Evolutionary conservation across 2,329 filamentous ascomycete species (phyloP), one percentile per base, ranked within the genome.

Genomic region (Sordariomycetes sp.): DNA sequence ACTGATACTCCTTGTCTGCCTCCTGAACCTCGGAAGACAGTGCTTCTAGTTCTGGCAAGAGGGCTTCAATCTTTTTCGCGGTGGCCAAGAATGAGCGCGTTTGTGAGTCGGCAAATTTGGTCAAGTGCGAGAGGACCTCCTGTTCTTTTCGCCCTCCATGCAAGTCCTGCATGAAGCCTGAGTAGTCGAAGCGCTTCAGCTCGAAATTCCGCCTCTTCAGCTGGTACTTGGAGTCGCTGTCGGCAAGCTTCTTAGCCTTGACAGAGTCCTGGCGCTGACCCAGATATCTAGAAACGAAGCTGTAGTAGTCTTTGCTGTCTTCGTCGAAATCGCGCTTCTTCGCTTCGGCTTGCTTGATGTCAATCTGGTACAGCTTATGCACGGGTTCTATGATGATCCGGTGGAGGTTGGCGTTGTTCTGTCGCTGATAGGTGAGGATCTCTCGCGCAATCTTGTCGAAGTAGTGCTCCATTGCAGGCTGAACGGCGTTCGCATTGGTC

Each of bases 261-360:
- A 94, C 69, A 7, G 90, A 93, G 58, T 98, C 92, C 53, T 93
- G 87, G 28, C 90, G 77, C 55, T 96, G 90, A 21, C 92, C 92
- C n/a, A 98, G 75, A 59, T 98, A 98, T 30, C 87, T 79, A 42
- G 87, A 84, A 33, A 96, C 85, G 53, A 94, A 98, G 42, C 83
- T 80, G 59, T 98, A 98, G 61, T 94, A 98, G 54, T 98, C 92
- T 55, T 94, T 92, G 64, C 90, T 96, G 56, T 98, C 92, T 50
- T 98, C 92, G 43, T 98, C 92, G 48, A 98, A 98, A 47, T 96
- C 92, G 44, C 92, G 86, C 61, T 92, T 94, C 65, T 98, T 98
- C 26, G 83, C 72, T 51, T 98, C 92, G 18, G 90, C 93, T 57
- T 94, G 87, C 58, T 98, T 98, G 64, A 98, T 96, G 50, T 98